A percentile compares a stretch with the other conserved stretches of the same genome.
These are phyloP conservation scores for Candolleomyces aberdarensis DNA, from an alignment of 768 basidiomycete genomes.

Conservation along the genomic window DNA sequence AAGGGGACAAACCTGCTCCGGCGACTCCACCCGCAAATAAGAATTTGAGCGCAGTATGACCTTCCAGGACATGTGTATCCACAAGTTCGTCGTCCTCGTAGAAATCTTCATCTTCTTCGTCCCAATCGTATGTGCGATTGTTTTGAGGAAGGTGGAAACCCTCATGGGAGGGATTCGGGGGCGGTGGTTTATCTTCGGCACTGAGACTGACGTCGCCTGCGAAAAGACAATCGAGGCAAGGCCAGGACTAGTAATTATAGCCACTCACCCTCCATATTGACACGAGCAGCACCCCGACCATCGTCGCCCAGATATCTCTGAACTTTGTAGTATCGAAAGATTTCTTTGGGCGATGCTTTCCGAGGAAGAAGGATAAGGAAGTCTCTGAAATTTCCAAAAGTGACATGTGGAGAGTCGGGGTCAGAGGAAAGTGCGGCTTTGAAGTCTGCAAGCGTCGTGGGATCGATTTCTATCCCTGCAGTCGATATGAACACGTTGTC, in stretches of 20 bases:
- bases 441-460: slow-evolving; percentile 74
- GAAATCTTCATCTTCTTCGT: slow-evolving; percentile 42
- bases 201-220: slow-evolving; percentile 77
- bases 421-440: slow-evolving; percentile 75
- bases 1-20: slow-evolving; percentile 69
- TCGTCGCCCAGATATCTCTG: slow-evolving; percentile 68
- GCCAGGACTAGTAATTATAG: not conserved
- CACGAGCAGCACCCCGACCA: slow-evolving; percentile 72
- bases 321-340: slow-evolving; percentile 80
- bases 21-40: slow-evolving; percentile 92
- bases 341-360: slow-evolving; percentile 76
- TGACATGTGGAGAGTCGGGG: slow-evolving; percentile 63
- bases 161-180: not conserved
- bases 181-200: slow-evolving; percentile 67
- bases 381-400: slow-evolving; percentile 85
- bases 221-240: not conserved
- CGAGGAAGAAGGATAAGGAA: slow-evolving; percentile 86
- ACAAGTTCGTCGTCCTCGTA: slow-evolving; percentile 53
- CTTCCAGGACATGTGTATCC: slow-evolving; percentile 62
- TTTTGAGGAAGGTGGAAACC: slow-evolving; percentile 11
- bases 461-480: slow-evolving; percentile 69
- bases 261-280: slow-evolving; percentile 82
- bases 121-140: slow-evolving; percentile 11
- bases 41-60: slow-evolving; percentile 79
- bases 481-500: not conserved